phyloP scores from a whole-genome alignment of 208 protist species.

The Leishmania turanica region DNA sequence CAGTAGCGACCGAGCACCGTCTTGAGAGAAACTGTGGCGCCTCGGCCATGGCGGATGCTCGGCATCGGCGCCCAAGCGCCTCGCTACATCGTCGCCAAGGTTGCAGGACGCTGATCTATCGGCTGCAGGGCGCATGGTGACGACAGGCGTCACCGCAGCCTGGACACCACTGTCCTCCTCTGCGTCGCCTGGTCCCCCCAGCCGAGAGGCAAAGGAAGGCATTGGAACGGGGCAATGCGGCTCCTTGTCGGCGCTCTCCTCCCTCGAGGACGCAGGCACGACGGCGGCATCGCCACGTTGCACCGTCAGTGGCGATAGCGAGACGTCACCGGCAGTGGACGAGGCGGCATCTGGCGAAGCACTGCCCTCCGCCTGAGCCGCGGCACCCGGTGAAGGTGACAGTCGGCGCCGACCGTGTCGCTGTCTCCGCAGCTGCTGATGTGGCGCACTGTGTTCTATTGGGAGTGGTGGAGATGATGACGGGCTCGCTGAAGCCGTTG shows the following conservation, averaged over 20 bases:
- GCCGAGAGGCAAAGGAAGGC: neutral
- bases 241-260: neutral
- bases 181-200: neutral
- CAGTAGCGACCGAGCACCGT: constrained; percentile 20
- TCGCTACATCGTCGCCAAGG: neutral
- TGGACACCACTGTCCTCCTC: neutral
- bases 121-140: neutral
- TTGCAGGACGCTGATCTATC: neutral
- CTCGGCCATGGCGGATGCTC: neutral
- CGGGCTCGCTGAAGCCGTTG: constrained; percentile 1
- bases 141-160: constrained; percentile 2
- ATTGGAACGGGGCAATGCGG: neutral
- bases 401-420: neutral
- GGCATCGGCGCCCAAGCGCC: neutral
- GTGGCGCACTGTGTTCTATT: neutral
- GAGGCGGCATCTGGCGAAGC: neutral
- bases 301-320: constrained; percentile 23
- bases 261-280: neutral
- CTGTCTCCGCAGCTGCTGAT: neutral
- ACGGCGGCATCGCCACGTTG: neutral
- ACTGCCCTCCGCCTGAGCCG: neutral
- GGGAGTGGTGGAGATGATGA: neutral
- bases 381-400: neutral
- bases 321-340: constrained; percentile 9
- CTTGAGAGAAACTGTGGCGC: neutral